Percentiles rank a stretch among this genome's conserved stretches.
phyloP scores from a whole-genome alignment of 495 filamentous ascomycete species.

The Amorphotheca resinae region DNA sequence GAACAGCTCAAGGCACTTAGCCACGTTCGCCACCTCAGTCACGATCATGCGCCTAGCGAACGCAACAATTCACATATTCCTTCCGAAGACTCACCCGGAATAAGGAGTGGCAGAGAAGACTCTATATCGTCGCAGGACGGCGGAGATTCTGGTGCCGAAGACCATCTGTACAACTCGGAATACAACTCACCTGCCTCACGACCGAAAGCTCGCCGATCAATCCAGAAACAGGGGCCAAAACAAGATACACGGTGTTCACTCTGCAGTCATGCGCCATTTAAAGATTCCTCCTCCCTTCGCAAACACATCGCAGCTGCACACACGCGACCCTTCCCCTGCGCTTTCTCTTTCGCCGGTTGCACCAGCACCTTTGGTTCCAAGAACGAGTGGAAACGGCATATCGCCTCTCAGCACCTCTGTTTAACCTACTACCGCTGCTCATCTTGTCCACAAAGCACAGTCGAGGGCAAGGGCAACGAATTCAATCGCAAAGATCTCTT shows the following conservation, averaged over 20 bases:
- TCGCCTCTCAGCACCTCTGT: slow-evolving; percentile 77
- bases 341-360: slow-evolving; percentile 77
- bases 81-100: slow-evolving; percentile 22
- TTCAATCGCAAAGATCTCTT: slow-evolving; percentile 66
- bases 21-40: slow-evolving; percentile 37
- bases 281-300: slow-evolving; percentile 42
- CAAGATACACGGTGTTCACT: slow-evolving; percentile 41
- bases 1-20: slow-evolving; percentile 46
- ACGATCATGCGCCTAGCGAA: slow-evolving; percentile 24
- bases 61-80: slow-evolving; percentile 19
- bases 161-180: slow-evolving; percentile 25
- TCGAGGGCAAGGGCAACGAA: slow-evolving; percentile 45
- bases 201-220: slow-evolving; percentile 32
- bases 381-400: slow-evolving; percentile 96
- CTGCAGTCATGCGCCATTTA: slow-evolving; percentile 45
- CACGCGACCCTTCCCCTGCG: slow-evolving; percentile 69
- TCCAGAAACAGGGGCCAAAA: slow-evolving; percentile 37
- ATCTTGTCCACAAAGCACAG: slow-evolving; percentile 52
- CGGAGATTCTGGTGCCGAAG: slow-evolving; percentile 29
- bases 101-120: slow-evolving; percentile 29
- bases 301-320: slow-evolving; percentile 50
- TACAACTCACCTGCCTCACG: slow-evolving; percentile 31
- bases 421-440: slow-evolving; percentile 75
- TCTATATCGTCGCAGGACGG: slow-evolving; percentile 29
- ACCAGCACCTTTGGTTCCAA: slow-evolving; percentile 76